phyloP scores from a whole-genome alignment of 176 grass and related monocot genomes.

The Carex myosuroides region DNA sequence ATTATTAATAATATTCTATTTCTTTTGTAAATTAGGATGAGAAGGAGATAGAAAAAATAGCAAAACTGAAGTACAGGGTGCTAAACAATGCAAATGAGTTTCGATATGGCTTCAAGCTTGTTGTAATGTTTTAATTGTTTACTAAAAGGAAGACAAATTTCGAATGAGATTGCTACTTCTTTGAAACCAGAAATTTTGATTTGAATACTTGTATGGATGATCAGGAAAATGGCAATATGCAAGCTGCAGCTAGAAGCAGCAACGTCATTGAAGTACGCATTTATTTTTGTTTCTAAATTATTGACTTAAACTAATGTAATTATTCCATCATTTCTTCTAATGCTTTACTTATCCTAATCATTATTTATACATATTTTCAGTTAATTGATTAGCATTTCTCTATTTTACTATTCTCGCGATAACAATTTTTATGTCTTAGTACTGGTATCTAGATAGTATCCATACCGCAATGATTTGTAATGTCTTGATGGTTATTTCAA shows the following conservation, averaged over 20 bases:
- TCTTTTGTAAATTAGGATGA: constrained; percentile 53
- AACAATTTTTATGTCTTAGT: background rate
- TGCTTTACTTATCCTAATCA: background rate
- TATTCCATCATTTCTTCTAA: background rate
- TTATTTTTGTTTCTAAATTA: background rate
- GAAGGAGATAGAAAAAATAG: constrained; percentile 62
- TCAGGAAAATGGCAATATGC: constrained; percentile 82
- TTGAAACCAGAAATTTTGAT: background rate
- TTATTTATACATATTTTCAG: background rate
- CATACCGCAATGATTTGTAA: background rate
- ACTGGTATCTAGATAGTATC: background rate
- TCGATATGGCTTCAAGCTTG: constrained; percentile 90
- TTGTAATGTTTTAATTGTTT: constrained; percentile 45
- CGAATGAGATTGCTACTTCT: background rate
- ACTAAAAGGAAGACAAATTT: background rate
- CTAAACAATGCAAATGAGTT: constrained; percentile 61
- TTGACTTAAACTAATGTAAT: background rate
- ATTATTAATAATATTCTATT: background rate
- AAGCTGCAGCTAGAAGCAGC: constrained; percentile 55
- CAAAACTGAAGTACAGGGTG: constrained; percentile 55
- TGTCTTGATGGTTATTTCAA: constrained; percentile 5
- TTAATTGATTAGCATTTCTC: background rate
- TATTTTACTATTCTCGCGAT: background rate
- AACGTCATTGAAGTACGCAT: constrained; percentile 71
- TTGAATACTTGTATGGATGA: constrained; percentile 20